Evolutionary conservation across 148 eudicot genomes (phyloP).

Genomic region (Rhododendron henanense): DNA sequence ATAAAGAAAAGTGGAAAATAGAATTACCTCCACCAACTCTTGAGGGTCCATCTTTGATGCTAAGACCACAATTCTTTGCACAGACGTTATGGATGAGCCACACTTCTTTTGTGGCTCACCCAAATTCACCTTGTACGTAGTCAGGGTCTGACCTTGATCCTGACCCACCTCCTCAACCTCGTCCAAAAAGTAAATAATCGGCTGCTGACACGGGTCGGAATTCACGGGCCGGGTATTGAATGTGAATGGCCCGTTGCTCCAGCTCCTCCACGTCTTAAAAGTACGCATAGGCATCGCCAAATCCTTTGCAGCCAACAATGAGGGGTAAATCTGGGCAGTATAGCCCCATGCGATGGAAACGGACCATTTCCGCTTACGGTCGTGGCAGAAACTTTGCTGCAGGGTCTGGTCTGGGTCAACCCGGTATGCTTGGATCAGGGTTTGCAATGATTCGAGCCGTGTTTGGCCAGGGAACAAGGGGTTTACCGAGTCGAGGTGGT

Average conservation of each 20-base stretch:
- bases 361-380: constrained; percentile 61
- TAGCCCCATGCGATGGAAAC: constrained; percentile 92
- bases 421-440: constrained; percentile 45
- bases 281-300: constrained; percentile 61
- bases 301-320: constrained; percentile 41
- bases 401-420: constrained; percentile 55
- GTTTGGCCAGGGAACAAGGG: constrained; percentile 62
- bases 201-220: constrained; percentile 50
- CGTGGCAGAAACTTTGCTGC: constrained; percentile 79
- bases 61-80: constrained; percentile 42
- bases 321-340: constrained; percentile 69
- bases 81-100: constrained; percentile 27
- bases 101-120: constrained; percentile 34
- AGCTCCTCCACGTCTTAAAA: constrained; percentile 77
- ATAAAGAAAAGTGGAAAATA: not conserved
- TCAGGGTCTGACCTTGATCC: constrained; percentile 26
- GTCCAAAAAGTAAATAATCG: constrained; percentile 53
- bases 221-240: constrained; percentile 70
- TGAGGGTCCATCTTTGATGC: constrained; percentile 54
- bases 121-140: constrained; percentile 40
- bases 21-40: constrained; percentile 50
- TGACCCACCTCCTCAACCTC: constrained; percentile 35
- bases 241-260: constrained; percentile 66
- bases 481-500: constrained; percentile 72
- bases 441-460: constrained; percentile 45